Base-by-base conservation (phyloP, 495 filamentous ascomycete genomes). In the Jackrogersella minutella region DNA sequence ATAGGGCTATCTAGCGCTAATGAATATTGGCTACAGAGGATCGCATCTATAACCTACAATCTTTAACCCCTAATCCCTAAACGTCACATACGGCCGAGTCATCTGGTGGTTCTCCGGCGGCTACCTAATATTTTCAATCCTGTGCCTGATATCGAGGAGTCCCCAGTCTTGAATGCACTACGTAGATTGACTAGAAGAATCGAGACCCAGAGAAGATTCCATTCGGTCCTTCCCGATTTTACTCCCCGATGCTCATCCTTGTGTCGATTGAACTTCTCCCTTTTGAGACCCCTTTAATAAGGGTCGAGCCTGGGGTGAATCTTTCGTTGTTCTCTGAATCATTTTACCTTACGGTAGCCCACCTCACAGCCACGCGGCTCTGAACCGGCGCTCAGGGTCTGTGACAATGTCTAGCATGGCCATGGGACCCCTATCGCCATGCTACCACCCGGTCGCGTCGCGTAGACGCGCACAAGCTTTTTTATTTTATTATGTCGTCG, bases 1-100 rank as follows among this genome's bases (percentile, higher is more conserved):
- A 49, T 40, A 56, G 59, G 36, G 59, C 31, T 31, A 54, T 52
- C 30, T 8, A 47, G 33, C 59, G 51, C 50, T 37, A 49, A 37
- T 36, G 41, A 22, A 7, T 17, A 30, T 36, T 34, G 50, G n/a
- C 17, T 33, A 53, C 26, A 53, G 46, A 31, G 34, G n/a, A 39
- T 41, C 37, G 22, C 50, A 44, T 49, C 19, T 54, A 49, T 10
- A 31, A 53, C 26, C 37, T 44, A 41, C 44, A 6, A 43, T 43
- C 40, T 43, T 21, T 19, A 26, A 14, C 44, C 24, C 44, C 44
- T 49, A 28, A 37, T 21, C 10, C 60, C 34, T 61, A 39, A 41
- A 61, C 40, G 24, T 40, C 14, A 36, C 51, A 17, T 47, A 22
- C 41, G 50, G 41, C 31, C 51, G 56, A 59, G 43, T 37, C 56